Evolutionary conservation across 208 protist genomes (phyloP).

Genomic region (Endotrypanum monterogeii): DNA sequence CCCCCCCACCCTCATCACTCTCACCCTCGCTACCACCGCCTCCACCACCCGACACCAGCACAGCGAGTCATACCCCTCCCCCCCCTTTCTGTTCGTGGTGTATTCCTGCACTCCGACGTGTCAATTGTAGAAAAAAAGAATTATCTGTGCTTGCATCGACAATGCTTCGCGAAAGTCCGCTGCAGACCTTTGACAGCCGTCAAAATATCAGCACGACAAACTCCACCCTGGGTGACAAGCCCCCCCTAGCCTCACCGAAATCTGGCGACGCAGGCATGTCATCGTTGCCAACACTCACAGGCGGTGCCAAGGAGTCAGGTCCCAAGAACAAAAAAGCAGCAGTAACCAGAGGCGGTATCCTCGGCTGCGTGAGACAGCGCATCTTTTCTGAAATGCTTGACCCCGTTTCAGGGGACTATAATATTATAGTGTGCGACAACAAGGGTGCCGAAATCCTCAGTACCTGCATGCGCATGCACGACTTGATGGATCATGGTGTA

Average conservation of each 20-base stretch:
- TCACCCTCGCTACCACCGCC: too few relatives aligned
- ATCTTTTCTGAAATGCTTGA: slow-evolving; percentile 69
- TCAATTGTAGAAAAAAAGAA: background rate
- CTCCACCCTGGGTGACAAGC: background rate
- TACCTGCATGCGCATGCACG: slow-evolving; percentile 67
- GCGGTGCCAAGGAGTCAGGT: background rate
- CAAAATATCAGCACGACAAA: background rate
- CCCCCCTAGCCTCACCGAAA: background rate
- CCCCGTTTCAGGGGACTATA: slow-evolving; percentile 49
- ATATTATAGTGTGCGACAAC: slow-evolving; percentile 77
- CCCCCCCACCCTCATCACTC: background rate
- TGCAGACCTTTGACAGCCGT: background rate
- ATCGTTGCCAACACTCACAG: background rate
- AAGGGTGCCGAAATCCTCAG: slow-evolving; percentile 56
- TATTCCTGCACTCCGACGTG: background rate
- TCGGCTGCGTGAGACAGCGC: slow-evolving; percentile 56
- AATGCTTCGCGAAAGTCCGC: background rate
- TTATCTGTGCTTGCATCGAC: background rate
- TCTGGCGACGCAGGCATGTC: background rate
- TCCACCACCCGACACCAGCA: too few relatives aligned
- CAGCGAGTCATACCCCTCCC: background rate
- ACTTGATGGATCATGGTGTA: slow-evolving; percentile 78
- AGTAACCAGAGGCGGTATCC: slow-evolving; percentile 38
- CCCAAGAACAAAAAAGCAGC: slow-evolving; percentile 19
- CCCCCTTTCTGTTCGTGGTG: background rate